Evolutionary conservation across 208 protist genomes (phyloP), one percentile per base, ranked within the genome.

Genomic region (Trypanosomatidae sp.): DNA sequence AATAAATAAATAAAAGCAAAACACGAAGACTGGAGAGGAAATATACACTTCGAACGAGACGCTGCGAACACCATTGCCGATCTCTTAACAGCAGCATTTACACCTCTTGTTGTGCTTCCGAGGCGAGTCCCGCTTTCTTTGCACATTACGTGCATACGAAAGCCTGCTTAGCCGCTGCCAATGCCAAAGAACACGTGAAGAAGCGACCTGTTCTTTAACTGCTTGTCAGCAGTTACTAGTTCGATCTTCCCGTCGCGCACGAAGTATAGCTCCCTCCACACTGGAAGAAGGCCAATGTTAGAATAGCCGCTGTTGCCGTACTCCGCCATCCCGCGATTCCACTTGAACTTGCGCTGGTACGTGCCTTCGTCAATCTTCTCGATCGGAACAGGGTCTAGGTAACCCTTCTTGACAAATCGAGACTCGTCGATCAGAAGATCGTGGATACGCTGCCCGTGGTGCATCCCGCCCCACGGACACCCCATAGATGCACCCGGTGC

Each of bases 381-480:
- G 62, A 97, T 94, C 1, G 89, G 83, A 22, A 95, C 91, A 47
- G 70, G 33, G 62, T 94, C 83, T 0, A 97, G 79, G 73, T 95
- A 95, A 1, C 87, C 91, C 59, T 89, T 94, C 60, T 90, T 91
- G 0, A 71, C 83, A 75, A 97, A 97, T 8, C 75, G 76, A 1
- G 76, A 19, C 67, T 97, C 91, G 58, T 94, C 89, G 10, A 49
- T 73, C 28, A 97, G 70, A 64, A 95, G 62, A 36, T 94, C 76
- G 62, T 78, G 76, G 39, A 94, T 79, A 12, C 82, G 84, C n/a
- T 86, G 69, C 10, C 91, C 93, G 53, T 94, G 79, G 58, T 95
- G 91, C 83, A 95, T 93, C 36, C 91, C 91, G 33, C 92, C 92
- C 91, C 93, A 97, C 12, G 93, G 90, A 33, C 91, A 94, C 3